Conservation (phyloP, 345 rosid species). For the Eucalyptus victrix region DNA sequence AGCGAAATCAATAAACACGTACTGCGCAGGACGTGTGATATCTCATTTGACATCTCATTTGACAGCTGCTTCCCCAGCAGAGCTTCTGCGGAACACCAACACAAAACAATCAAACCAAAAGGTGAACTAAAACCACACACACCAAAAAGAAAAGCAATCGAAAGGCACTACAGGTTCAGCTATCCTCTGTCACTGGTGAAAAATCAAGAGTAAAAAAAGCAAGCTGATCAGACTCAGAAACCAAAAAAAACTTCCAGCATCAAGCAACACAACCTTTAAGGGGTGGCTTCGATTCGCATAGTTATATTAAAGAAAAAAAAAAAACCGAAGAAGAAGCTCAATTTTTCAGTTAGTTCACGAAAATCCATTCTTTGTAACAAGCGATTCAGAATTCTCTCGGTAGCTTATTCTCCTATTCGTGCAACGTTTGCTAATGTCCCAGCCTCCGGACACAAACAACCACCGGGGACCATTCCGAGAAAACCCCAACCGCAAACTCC, state of each 20-base stretch:
- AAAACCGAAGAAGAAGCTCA: neutral
- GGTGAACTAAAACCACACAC: neutral
- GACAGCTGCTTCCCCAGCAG: neutral
- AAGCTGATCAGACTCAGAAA: neutral
- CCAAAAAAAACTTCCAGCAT: neutral
- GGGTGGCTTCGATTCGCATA: neutral
- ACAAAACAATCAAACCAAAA: neutral
- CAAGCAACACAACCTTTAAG: neutral
- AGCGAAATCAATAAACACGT: neutral
- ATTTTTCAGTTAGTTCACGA: neutral
- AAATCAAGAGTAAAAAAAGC: neutral
- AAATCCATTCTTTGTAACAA: neutral
- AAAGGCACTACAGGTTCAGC: neutral
- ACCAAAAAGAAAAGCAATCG: neutral
- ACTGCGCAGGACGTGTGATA: constrained; percentile 12
- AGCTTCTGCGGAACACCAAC: neutral
- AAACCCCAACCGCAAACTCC: neutral
- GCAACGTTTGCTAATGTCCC: neutral
- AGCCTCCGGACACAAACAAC: neutral
- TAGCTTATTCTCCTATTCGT: neutral
- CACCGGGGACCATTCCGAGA: neutral
- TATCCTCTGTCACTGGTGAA: neutral
- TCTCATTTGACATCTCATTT: neutral
- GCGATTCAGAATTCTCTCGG: neutral
- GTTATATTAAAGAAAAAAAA: neutral